Evolutionary conservation across 2,329 filamentous ascomycete species (phyloP), one percentile per base, ranked within the genome.

Genomic region (Ustulina deusta): DNA sequence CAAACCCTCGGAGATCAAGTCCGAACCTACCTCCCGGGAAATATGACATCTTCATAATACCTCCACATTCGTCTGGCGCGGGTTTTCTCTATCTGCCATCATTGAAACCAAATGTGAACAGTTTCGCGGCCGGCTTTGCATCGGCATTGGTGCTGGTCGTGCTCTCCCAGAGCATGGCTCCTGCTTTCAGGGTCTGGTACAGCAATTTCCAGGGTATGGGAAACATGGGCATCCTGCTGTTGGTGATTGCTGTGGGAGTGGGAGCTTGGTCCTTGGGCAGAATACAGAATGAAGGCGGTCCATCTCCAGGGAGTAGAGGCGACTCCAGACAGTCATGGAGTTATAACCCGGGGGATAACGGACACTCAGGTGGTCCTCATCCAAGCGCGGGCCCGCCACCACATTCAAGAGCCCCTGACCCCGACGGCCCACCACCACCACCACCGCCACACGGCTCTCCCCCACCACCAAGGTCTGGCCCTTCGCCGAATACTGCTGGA

Each of bases 21-120:
- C 80, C 84, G 17, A 79, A 81, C 64, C 84, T 97, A 55, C 95
- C 95, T 2, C 86, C 92, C 1, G 94, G 95, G 63, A 97, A 96
- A 78, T 98, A 97, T 81, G 95, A 98, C 83, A 97, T 98, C 78
- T 97, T 97, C 83, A 91, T 97, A 78, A 94, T 98, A 76, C 95
- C 95, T 7, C 93, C 94, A 54, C 94, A 97, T 79, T 95, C 94
- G 11, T 87, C 94, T 6, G 95, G 95, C 61, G 89, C 90, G 0
- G 95, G 95, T 38, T 97, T 97, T 80, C 84, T 98, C 32, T 97
- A 98, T 79, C 87, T 98, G n/a, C 95, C 95, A 0, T 97, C 94
- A 0, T 81, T 98, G 69, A 88, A 91, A 76, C 91, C 93, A 22
- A 93, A 96, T 76, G 86, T 91, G 75, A 97, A 97, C 80, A 97